Evolutionary conservation across 768 basidiomycete genomes (phyloP).

Genomic region (Tylopilus sp.): DNA sequence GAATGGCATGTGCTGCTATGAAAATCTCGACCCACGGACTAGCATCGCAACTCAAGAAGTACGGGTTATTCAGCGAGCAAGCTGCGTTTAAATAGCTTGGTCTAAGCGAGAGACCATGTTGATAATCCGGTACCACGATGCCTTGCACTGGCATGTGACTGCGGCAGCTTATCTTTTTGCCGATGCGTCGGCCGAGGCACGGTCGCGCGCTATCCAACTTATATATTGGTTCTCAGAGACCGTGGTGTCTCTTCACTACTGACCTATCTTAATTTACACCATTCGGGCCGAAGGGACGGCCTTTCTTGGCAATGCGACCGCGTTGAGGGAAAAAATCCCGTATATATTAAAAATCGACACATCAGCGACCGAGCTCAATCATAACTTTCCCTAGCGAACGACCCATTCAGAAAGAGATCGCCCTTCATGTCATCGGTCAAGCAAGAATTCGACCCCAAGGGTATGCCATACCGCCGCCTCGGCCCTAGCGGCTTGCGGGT

Average conservation of each 20-base stretch:
- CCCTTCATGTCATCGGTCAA: conserved; percentile 23
- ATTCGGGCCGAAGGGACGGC: neutral
- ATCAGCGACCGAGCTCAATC: neutral
- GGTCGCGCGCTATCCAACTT: neutral
- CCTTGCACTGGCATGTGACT: neutral
- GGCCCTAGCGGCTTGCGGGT: conserved; percentile 48
- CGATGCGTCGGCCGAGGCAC: neutral
- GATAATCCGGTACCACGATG: neutral
- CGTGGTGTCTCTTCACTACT: neutral
- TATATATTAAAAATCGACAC: neutral
- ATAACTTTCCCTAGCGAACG: neutral
- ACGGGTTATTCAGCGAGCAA: neutral
- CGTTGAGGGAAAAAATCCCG: neutral
- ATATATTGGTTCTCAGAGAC: neutral
- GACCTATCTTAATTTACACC: neutral
- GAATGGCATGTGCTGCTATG: neutral
- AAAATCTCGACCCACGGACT: neutral
- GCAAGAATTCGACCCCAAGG: conserved; percentile 37
- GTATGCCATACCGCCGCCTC: conserved; percentile 40
- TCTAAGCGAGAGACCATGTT: neutral
- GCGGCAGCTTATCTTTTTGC: neutral
- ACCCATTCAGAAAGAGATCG: neutral
- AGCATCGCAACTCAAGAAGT: neutral
- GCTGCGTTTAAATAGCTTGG: neutral
- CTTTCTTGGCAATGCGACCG: neutral